Base-by-base conservation (phyloP, 345 rosid species). In the Arabidopsis suecica region DNA sequence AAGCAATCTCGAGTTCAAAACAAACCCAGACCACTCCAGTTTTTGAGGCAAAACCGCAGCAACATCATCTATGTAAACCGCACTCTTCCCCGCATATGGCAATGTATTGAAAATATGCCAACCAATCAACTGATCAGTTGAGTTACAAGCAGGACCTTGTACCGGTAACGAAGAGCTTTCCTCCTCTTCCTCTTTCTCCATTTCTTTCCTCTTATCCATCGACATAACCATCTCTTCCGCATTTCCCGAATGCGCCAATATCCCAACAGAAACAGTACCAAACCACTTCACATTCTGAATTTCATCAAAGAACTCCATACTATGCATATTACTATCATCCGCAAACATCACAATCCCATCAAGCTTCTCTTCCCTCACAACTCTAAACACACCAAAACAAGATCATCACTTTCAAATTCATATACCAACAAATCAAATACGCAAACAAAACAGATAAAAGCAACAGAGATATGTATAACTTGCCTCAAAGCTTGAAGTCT, bases 1-100 rank as follows among this genome's bases (percentile, higher is more conserved):
- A 69, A 96, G 83, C 83, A 93, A 77, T 61, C 96, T 87, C 3
- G 99, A 86, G 82, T 91, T 93, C 84, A 96, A 81, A 56, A 89
- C 98, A 37, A 96, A 96, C 47, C 99, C 99, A 41, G 96, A 88
- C 99, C 99, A 96, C 67, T 96, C 99, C 42, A 93, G 78, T 77
- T 89, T 91, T 77, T 86, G 82, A 0, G 98, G 99, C 66, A 96
- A 74, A 79, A 95, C 99, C 5, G 83, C 79, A 47, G 90, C 98
- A 65, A 88, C 82, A 66, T 95, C 99, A 41, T 95, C 97, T 36
- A 92, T 88, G 54, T 80, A 82, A 70, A 82, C 79, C 0, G 97
- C 99, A 59, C 73, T 85, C 70, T 81, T 90, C 72, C 87, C 88
- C 0, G 72, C 78, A 63, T 86, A 92, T 2, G 97, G 96, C 69